Evolutionary conservation across 2,329 filamentous ascomycete genomes (phyloP), one percentile per base, ranked within the genome.

Genomic region (Botrytis porri): DNA sequence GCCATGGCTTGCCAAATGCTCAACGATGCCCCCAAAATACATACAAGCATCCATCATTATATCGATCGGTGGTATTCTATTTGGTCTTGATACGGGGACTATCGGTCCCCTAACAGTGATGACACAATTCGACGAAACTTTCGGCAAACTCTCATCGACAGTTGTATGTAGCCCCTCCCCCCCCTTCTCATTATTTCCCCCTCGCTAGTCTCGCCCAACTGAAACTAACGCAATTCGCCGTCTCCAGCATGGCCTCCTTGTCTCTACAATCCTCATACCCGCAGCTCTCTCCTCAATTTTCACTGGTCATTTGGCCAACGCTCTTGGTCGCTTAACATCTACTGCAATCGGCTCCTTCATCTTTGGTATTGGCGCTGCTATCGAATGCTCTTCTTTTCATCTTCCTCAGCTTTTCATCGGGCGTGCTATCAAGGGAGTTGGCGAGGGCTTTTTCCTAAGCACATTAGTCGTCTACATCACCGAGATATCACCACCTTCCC

Each of bases 181-280:
- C 54, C 9, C 20, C 7, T 14, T 20, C 48, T 57, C 61, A 14
- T 43, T 51, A 51, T 51, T 51, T 25, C 25, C 5, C 8, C 43
- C 39, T 59, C 62, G n/a, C 20, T 20, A 10, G 10, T 25, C n/a
- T 1, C 16, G 22, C 32, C 10, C 0, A 41, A 67, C 35, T 32
- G 32, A 18, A 32, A 41, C 41, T 67, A 25, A 63, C 41, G n/a
- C 41, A 8, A 39, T 41, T 14, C 18, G n/a, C 10, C 25, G 20
- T 1, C 18, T 32, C 18, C 18, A 72, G 70, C 85, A 87, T 70
- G 89, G 89, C 0, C 82, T 90, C 25, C 85, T 87, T 1, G 88
- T 91, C 5, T 90, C 88, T 0, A 84, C 84, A 3, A 87, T 91
- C 71, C 81, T 90, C 66, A 83, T 91, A 43, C 86, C 88, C 0